Conservation (phyloP, 2,329 filamentous ascomycete species). For the Dactylellina leptospora region DNA sequence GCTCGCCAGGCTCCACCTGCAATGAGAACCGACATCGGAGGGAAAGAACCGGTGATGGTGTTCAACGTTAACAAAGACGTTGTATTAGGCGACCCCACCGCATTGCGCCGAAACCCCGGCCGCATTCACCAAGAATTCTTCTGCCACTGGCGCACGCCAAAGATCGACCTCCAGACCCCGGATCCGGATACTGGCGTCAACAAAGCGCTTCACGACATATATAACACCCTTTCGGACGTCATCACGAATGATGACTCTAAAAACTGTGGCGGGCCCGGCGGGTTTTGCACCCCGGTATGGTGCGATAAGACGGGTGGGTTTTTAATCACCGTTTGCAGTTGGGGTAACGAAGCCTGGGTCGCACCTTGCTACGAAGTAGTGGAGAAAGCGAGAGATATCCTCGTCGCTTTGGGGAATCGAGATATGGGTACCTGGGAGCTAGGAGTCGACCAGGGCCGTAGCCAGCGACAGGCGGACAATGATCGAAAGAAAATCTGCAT, state of each 20-base stretch:
- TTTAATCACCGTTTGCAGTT: slow-evolving; percentile 31
- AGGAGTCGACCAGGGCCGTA: slow-evolving; percentile 4
- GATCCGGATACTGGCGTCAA: not conserved
- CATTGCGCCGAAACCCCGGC: slow-evolving; percentile 20
- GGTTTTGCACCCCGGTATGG: slow-evolving; percentile 32
- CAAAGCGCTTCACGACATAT: not conserved
- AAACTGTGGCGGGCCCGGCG: slow-evolving; percentile 29
- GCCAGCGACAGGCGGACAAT: slow-evolving; percentile 14
- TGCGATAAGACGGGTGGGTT: slow-evolving; percentile 7
- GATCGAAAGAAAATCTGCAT: slow-evolving; percentile 37
- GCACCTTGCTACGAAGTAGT: slow-evolving; percentile 14
- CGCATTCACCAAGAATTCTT: slow-evolving; percentile 37
- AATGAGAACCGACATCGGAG: no score
- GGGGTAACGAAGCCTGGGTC: slow-evolving; percentile 19
- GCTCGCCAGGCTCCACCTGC: no score
- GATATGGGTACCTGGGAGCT: slow-evolving; percentile 9
- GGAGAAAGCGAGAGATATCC: slow-evolving; percentile 11
- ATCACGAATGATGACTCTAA: no score
- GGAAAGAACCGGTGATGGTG: no score
- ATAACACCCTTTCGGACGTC: no score
- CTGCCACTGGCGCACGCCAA: slow-evolving; percentile 39
- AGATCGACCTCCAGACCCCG: not conserved
- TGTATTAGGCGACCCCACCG: not conserved
- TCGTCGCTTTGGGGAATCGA: slow-evolving; percentile 16
- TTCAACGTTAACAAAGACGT: slow-evolving; percentile 26